Evolutionary conservation across 2,329 filamentous ascomycete species (phyloP), one percentile per base, ranked within the genome.

Genomic region (Botrytis galanthina): DNA sequence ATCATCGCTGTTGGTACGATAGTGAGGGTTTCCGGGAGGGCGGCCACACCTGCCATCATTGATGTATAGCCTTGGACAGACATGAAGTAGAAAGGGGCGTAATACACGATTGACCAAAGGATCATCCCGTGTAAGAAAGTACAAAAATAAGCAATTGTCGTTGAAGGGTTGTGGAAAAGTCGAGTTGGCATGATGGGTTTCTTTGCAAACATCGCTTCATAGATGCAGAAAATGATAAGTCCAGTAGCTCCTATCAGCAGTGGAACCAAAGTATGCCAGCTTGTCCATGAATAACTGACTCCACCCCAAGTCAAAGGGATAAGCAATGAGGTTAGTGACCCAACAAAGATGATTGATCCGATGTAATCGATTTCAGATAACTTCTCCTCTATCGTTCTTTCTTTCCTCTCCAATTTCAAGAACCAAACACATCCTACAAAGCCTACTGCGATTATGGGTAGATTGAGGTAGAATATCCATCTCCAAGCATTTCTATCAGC

Each of bases 261-360:
- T 0, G 90, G 90, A 0, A 89, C 84, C 5, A 93, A 81, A 0
- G 89, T 90, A 1, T 85, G 83, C 84, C 86, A 91, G 12, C 85
- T 88, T 59, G 81, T 79, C 91, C 90, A 93, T 0, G 84, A 79
- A 79, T 91, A 92, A 81, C 89, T 87, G 18, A 91, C 84, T 46
- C 89, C 90, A 18, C 89, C 76, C 84, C 88, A 90, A 2, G 88
- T 89, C 4, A 91, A 79, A 0, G 88, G 87, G 71, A 91, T 88
- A 48, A 91, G 80, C 78, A 91, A 87, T 48, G 85, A 86, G 0
- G 87, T 89, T 20, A 85, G 83, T 22, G 87, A 87, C 14, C 83
- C 85, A 12, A 91, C 83, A 78, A 93, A 92, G 4, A 93, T 78
- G 1, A 87, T 76, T 3, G 87, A 86, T 1, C 91, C 91, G 48